Evolutionary conservation across 768 basidiomycete species (phyloP).

Genomic region (Lactifluus pinguis): DNA sequence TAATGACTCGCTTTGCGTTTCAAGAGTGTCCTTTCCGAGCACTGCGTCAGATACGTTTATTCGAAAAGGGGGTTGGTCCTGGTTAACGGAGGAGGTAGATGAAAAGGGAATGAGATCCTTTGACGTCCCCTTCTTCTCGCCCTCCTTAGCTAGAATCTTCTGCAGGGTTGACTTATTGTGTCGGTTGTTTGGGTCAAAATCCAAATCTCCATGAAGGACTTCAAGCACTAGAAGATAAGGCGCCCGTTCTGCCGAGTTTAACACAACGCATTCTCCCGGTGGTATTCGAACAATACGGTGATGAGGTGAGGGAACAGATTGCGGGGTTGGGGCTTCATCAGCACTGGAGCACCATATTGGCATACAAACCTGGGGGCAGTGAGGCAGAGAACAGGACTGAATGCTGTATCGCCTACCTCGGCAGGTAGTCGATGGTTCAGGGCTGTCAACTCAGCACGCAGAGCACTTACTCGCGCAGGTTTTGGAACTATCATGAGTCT

Average conservation of each 20-base stretch:
- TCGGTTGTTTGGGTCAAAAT: conserved; percentile 81
- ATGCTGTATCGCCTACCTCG: conserved; percentile 47
- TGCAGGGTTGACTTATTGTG: conserved; percentile 80
- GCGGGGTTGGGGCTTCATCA: conserved; percentile 37
- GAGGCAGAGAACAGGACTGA: conserved; percentile 7
- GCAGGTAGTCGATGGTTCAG: conserved; percentile 95
- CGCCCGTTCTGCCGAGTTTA: conserved; percentile 94
- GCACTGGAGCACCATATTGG: conserved; percentile 82
- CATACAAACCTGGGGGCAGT: conserved; percentile 58
- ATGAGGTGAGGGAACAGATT: conserved; percentile 52
- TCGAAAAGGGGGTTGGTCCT: conserved; percentile 4
- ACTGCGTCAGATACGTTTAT: conserved; percentile 20
- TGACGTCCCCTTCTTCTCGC: conserved; percentile 48
- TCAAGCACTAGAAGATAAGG: conserved; percentile 92
- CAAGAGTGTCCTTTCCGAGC: conserved; percentile 22
- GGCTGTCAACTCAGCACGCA: conserved; percentile 90
- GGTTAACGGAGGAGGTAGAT: conserved; percentile 3
- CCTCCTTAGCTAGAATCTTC: conserved; percentile 62
- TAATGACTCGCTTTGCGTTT: conserved; percentile 10
- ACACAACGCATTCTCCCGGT: conserved; percentile 93
- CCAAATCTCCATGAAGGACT: conserved; percentile 80
- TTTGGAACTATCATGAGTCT: conserved; percentile 85
- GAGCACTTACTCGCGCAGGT: conserved; percentile 90
- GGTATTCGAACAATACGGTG: conserved; percentile 96
- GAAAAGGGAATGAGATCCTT: conserved; percentile 37